Evolutionary conservation across 495 filamentous ascomycete genomes (phyloP), one percentile per base, ranked within the genome.

Genomic region (Penicillium daleae): DNA sequence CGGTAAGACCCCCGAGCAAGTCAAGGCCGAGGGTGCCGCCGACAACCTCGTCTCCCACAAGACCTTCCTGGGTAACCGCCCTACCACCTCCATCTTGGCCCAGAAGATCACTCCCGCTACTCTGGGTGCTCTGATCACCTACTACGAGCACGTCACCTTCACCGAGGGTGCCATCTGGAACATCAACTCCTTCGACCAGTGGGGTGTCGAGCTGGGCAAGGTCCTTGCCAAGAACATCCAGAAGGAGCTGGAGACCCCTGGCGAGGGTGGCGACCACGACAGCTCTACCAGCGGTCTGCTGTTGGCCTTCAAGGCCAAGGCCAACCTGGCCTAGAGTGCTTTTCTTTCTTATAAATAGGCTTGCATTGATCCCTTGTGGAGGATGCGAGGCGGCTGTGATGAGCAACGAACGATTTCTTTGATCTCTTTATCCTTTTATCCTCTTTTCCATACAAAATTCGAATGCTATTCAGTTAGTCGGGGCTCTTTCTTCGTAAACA

Each of bases 161-260:
- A 97, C 92, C 39, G 95, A 99, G 78, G 95, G 95, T 68, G 96
- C 92, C 32, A 78, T 98, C 67, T 99, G 95, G 95, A 96, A 98
- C 79, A 97, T 99, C 84, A 99, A 99, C 86, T 90, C 87, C 68
- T 99, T 98, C 74, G 95, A 99, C 82, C 95, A 99, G 80, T 98
- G 95, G 95, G 95, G 95, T 78, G 95, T 99, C 46, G 95, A 99
- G 83, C 79, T 99, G 50, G 95, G 95, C 80, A 99, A 99, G 87
- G 88, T 89, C 44, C 82, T 99, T 56, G 95, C 95, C 27, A 99
- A 92, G 85, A 93, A 92, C 78, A 92, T 92, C 66, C 88, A 90
- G 71, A 82, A 84, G 67, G 88, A 92, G 78, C 79, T 93, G 59
- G 92, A 98, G 72, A 87, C 89, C 71, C 63, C 80, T 1, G 90